These are phyloP conservation scores for Yamadazyma conglobata DNA, from an alignment of 1,139 yeast species.

Conservation along the genomic window DNA sequence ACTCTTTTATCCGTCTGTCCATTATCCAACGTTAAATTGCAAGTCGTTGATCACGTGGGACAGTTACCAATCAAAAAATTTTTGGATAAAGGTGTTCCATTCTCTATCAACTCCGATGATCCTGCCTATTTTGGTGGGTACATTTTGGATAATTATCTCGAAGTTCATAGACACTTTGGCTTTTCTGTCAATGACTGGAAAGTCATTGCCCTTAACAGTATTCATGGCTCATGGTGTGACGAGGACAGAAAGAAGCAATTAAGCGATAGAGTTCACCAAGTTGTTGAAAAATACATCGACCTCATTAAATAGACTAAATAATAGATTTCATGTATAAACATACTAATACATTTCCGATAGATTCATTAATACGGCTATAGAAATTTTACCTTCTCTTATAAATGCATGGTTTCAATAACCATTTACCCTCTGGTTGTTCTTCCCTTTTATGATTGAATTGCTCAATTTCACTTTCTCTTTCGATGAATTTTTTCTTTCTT, in stretches of 20 bases:
- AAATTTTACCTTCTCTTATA: constrained; percentile 77
- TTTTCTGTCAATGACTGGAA: constrained; percentile 58
- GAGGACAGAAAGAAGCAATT: constrained; percentile 50
- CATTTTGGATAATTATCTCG: constrained; percentile 67
- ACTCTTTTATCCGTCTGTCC: constrained; percentile 72
- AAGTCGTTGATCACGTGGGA: constrained; percentile 63
- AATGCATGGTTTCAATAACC: constrained; percentile 93
- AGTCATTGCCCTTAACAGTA: constrained; percentile 53
- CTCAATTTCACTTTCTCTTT: constrained; percentile 61
- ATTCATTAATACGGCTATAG: too few relatives aligned
- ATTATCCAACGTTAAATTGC: constrained; percentile 66
- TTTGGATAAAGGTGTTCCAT: constrained; percentile 61
- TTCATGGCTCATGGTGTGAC: constrained; percentile 68
- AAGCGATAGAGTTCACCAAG: constrained; percentile 39
- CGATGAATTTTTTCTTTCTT: constrained; percentile 68
- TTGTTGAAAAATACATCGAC: constrained; percentile 38
- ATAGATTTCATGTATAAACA: background rate
- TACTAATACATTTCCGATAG: too few relatives aligned
- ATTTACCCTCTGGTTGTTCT: constrained; percentile 71
- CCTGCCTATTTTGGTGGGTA: constrained; percentile 88
- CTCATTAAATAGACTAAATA: constrained; percentile 1
- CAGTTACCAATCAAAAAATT: constrained; percentile 63
- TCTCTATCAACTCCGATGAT: constrained; percentile 77
- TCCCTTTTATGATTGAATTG: constrained; percentile 53
- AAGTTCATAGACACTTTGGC: constrained; percentile 62